phyloP scores from a whole-genome alignment of 805 yeast genomes.

The Barnettozyma botsteinii region DNA sequence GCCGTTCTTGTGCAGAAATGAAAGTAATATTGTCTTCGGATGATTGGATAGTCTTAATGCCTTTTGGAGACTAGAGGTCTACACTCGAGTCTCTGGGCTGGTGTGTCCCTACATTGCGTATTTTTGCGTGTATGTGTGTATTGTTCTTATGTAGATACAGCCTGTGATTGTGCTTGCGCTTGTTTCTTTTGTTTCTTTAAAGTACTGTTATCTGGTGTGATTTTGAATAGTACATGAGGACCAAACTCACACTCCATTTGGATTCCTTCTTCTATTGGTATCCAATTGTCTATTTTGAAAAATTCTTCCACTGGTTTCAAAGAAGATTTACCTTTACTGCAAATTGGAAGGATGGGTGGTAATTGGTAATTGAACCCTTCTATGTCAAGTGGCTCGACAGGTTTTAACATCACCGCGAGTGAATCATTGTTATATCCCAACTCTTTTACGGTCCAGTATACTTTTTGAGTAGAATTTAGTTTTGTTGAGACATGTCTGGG shows the following conservation, averaged over 20 bases:
- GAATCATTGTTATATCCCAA: conserved; percentile 20
- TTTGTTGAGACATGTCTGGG: conserved; percentile 5
- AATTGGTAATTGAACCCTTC: conserved; percentile 10
- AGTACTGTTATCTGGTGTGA: conserved; percentile 4
- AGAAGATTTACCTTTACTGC: conserved; percentile 12
- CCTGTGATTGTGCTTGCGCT: no score
- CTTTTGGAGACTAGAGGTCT: conserved; percentile 7
- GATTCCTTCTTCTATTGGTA: conserved; percentile 10
- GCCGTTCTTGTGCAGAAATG: conserved; percentile 40
- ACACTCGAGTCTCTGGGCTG: conserved; percentile 17
- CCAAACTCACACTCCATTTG: conserved; percentile 12
- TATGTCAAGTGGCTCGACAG: conserved; percentile 5
- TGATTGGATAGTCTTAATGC: conserved; percentile 28
- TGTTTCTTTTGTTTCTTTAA: conserved; percentile 5
- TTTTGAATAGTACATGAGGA: conserved; percentile 10
- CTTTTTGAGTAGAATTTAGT: conserved; percentile 1
- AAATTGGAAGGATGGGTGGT: conserved; percentile 19
- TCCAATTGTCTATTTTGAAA: conserved; percentile 16
- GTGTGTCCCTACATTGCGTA: conserved; percentile 23
- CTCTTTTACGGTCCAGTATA: conserved; percentile 23
- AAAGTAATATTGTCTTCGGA: conserved; percentile 14
- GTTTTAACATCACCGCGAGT: conserved; percentile 21
- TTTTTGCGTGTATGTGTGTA: not conserved
- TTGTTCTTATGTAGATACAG: not conserved
- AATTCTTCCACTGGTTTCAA: conserved; percentile 16